Percentiles rank a stretch among this genome's conserved stretches.
Evolutionary conservation across 208 protist species (phyloP).

Genomic region (Tritrichomonas musculus): DNA sequence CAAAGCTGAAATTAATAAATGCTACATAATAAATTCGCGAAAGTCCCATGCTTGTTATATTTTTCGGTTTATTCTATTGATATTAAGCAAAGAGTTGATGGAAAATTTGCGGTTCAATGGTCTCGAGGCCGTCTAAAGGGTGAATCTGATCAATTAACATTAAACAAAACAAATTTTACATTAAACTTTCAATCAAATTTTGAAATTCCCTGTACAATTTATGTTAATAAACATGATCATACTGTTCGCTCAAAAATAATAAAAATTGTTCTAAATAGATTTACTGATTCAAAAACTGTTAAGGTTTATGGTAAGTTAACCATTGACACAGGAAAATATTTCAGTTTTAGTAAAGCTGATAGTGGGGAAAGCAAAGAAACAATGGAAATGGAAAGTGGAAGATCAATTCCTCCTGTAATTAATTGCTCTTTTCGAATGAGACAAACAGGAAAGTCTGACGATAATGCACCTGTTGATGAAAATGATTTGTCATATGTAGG

Average conservation of each 20-base stretch:
- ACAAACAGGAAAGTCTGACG: too few relatives aligned
- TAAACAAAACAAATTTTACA: too few relatives aligned
- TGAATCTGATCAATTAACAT: background rate
- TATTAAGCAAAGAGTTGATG: background rate
- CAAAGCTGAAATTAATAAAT: too few relatives aligned
- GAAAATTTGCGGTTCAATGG: background rate
- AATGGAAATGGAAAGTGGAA: background rate
- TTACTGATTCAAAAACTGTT: background rate
- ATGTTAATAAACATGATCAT: background rate
- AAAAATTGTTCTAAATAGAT: background rate
- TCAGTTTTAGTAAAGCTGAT: background rate
- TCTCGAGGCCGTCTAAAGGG: background rate
- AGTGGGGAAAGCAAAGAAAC: background rate
- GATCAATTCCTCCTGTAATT: background rate
- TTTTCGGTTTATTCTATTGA: background rate
- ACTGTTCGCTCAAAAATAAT: background rate
- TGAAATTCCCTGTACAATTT: background rate
- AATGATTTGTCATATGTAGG: slow-evolving; percentile 15
- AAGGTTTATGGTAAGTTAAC: slow-evolving; percentile 18
- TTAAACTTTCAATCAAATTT: background rate
- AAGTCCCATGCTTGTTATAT: too few relatives aligned
- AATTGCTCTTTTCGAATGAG: background rate
- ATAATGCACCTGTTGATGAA: background rate
- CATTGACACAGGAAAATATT: background rate
- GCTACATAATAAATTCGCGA: too few relatives aligned